A percentile compares a stretch with the other conserved stretches of the same genome.
Evolutionary conservation across 2,329 filamentous ascomycete genomes (phyloP).

Genomic region (Septoria petroselini): DNA sequence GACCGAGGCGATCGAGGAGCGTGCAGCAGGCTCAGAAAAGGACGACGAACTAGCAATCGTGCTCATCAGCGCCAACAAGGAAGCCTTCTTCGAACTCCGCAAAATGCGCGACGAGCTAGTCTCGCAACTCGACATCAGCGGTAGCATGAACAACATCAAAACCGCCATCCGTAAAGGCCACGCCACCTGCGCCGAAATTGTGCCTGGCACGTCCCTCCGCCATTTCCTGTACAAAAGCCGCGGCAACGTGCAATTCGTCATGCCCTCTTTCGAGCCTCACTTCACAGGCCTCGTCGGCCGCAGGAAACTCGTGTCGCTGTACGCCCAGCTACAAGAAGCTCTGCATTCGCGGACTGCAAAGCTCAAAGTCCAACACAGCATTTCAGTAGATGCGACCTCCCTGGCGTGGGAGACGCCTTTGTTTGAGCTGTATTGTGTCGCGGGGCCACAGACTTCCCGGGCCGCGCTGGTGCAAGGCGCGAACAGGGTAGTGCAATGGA

Average conservation of each 20-base stretch:
- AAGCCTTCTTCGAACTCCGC: conserved; percentile 87
- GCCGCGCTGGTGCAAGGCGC: conserved; percentile 76
- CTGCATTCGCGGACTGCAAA: conserved; percentile 82
- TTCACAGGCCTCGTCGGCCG: conserved; percentile 50
- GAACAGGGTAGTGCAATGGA: conserved; percentile 88
- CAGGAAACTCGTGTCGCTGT: conserved; percentile 70
- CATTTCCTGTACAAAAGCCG: conserved; percentile 97
- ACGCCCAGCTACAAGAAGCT: conserved; percentile 77
- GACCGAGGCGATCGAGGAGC: conserved; percentile 27
- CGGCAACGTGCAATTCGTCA: conserved; percentile 91
- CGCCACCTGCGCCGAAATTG: conserved; percentile 68
- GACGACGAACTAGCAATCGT: conserved; percentile 78
- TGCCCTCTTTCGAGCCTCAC: conserved; percentile 73
- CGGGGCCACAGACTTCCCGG: conserved; percentile 63
- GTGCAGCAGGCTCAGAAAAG: conserved; percentile 38
- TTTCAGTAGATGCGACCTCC: conserved; percentile 70
- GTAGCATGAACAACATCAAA: conserved; percentile 71
- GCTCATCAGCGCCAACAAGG: conserved; percentile 86
- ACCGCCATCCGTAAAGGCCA: conserved; percentile 68
- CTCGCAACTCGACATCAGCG: conserved; percentile 70
- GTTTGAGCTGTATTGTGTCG: conserved; percentile 96
- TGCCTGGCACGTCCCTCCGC: conserved; percentile 73
- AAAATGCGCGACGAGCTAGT: conserved; percentile 63
- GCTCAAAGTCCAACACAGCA: conserved; percentile 79
- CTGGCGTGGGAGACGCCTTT: conserved; percentile 87